Base-by-base conservation (phyloP, 129 eudicot genomes). In the Solidago caesia region DNA sequence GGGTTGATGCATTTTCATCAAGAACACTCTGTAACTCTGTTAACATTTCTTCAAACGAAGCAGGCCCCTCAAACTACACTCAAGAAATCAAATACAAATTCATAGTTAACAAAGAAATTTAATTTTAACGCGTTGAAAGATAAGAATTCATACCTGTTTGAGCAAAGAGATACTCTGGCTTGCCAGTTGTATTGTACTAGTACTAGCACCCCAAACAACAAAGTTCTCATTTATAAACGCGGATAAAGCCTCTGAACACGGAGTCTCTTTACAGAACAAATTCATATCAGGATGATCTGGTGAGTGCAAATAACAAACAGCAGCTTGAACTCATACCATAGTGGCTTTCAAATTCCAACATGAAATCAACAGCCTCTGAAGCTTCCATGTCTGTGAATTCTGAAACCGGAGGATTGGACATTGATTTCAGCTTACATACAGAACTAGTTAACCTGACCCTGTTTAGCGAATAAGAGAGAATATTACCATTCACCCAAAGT, bases 161-260 rank as follows among this genome's bases (percentile, higher is more conserved):
- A 88, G 92, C 82, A 93, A 63, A 0, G 92, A 92, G 59, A 93
- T 90, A 79, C 91, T 84, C 83, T 93, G 96, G 75, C 88, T 85
- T 0, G 98, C 39, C 86, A 2, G 97, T 96, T 39, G 98, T 88
- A 95, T 88, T 13, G 82, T 82, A 67, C 93, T 82, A 45, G 88
- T 83, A 73, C 91, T 88, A 71, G 91, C 98, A 58, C 98, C 97
- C 98, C 98, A 93, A 15, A 83, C 76, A 15, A 93, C 92, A 61
- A 93, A 93, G 66, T 93, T 90, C 84, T 86, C 97, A 68, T 93
- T 90, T 57, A 93, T 72, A 80, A 93, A 88, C 5, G 78, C 92
- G 0, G 85, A 80, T 66, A 90, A 21, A 72, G 21, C 75, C 72
- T 93, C 96, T 8, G 85, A 73, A 71, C 97, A 88, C 59, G 86